Evolutionary conservation across 1,284 basidiomycete genomes (phyloP).

Genomic region (Tylopilus orsonianus): DNA sequence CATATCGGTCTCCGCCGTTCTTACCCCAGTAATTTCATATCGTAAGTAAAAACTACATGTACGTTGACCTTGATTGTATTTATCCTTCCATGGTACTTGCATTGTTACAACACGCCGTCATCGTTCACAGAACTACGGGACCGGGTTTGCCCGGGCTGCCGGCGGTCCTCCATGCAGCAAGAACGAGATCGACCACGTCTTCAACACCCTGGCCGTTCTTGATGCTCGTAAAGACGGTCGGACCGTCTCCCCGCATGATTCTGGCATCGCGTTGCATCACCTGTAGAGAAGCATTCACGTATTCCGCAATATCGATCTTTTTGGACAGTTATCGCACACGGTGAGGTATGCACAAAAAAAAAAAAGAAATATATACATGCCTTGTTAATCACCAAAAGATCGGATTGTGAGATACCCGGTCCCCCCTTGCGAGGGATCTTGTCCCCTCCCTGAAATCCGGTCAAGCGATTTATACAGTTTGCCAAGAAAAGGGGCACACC

Average conservation of each 20-base stretch:
- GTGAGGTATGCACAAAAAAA: not conserved
- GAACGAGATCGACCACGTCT: conserved; percentile 79
- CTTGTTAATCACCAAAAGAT: conserved; percentile 95
- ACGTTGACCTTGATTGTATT: too few relatives aligned
- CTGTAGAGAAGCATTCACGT: conserved; percentile 91
- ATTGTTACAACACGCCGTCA: conserved; percentile 3
- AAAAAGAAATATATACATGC: conserved; percentile 39
- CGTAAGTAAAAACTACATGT: conserved; percentile 7
- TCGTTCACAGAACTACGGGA: conserved; percentile 46
- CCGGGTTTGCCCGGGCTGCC: conserved; percentile 62
- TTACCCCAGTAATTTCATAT: not conserved
- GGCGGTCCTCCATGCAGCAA: conserved; percentile 83
- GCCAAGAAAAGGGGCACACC: conserved; percentile 39
- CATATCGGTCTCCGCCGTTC: too few relatives aligned
- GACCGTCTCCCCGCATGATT: conserved; percentile 91
- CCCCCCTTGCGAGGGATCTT: conserved; percentile 99
- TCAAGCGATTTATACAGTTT: conserved; percentile 10
- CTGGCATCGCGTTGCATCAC: conserved; percentile 95
- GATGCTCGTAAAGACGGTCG: conserved; percentile 90
- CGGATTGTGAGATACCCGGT: conserved; percentile 94
- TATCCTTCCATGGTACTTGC: too few relatives aligned
- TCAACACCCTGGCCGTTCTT: conserved; percentile 80
- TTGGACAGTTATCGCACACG: not conserved
- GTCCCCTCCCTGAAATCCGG: conserved; percentile 74
- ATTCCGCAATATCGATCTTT: conserved; percentile 88